A percentile compares a stretch with the other conserved stretches of the same genome.
Evolutionary conservation across 768 basidiomycete species (phyloP).

Genomic region (Leccinum subtestaceum): DNA sequence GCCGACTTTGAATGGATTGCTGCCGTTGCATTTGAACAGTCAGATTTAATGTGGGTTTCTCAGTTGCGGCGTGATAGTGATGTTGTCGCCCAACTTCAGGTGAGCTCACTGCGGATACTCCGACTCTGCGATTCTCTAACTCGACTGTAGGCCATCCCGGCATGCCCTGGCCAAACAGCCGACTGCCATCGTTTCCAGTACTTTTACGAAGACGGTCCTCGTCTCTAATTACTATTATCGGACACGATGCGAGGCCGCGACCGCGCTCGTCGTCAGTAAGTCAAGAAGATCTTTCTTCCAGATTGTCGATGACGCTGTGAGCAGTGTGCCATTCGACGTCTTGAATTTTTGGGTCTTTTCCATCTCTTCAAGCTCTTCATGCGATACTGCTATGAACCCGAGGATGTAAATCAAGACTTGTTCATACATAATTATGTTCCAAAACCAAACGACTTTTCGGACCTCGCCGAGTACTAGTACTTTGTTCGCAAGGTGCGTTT

Average conservation of each 20-base stretch:
- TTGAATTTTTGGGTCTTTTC: constrained; percentile 90
- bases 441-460: constrained; percentile 90
- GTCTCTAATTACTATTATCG: constrained; percentile 96
- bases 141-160: constrained; percentile 68
- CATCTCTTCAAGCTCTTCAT: constrained; percentile 88
- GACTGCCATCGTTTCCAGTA: constrained; percentile 83
- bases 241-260: constrained; percentile 91
- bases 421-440: constrained; percentile 91
- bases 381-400: constrained; percentile 85
- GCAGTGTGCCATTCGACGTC: constrained; percentile 78
- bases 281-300: constrained; percentile 9
- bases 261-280: constrained; percentile 76
- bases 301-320: constrained; percentile 11
- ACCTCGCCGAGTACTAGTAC: constrained; percentile 71
- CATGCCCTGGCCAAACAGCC: constrained; percentile 77
- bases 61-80: constrained; percentile 94
- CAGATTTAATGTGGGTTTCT: constrained; percentile 98
- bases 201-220: constrained; percentile 88
- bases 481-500: constrained; percentile 83
- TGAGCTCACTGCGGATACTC: constrained; percentile 36
- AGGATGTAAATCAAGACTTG: constrained; percentile 76
- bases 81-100: constrained; percentile 96
- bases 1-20: constrained; percentile 99
- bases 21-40: constrained; percentile 88
- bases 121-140: constrained; percentile 6